A percentile compares a stretch with the other conserved stretches of the same genome.
Conservation (phyloP, 257 asterid species). For the Lantana camara region DNA sequence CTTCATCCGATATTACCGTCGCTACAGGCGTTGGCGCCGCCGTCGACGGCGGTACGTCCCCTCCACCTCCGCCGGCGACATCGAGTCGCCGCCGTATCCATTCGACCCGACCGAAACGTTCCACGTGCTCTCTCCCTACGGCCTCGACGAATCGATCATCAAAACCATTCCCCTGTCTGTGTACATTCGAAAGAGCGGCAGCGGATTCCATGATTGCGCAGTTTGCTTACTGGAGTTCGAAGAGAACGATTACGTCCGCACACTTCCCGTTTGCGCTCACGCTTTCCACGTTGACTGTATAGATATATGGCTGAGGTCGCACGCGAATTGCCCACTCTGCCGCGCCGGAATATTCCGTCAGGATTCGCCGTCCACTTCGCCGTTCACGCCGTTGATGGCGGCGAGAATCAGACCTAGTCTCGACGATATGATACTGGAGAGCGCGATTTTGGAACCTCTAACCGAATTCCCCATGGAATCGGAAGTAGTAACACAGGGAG, state of each 20-base stretch:
- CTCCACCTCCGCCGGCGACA: constrained; percentile 76
- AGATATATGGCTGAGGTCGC: constrained; percentile 93
- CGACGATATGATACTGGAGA: constrained; percentile 69
- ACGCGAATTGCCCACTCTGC: constrained; percentile 95
- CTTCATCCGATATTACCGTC: constrained; percentile 59
- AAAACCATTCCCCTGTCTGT: constrained; percentile 84
- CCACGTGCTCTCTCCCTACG: constrained; percentile 81
- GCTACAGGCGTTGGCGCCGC: constrained; percentile 69
- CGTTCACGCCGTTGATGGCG: constrained; percentile 89
- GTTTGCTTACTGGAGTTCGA: constrained; percentile 90
- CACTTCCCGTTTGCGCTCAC: constrained; percentile 83
- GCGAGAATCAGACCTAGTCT: constrained; percentile 84
- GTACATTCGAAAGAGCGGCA: constrained; percentile 55
- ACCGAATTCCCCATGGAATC: constrained; percentile 54
- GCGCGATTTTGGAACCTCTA: constrained; percentile 58
- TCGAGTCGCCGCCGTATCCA: constrained; percentile 75
- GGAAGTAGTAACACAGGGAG: constrained; percentile 39
- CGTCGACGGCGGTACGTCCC: constrained; percentile 69
- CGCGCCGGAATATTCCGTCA: constrained; percentile 76
- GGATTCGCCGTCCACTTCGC: constrained; percentile 86
- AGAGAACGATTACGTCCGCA: constrained; percentile 78
- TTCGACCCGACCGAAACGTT: constrained; percentile 65
- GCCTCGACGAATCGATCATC: constrained; percentile 84
- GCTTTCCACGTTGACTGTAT: constrained; percentile 95
- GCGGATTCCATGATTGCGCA: constrained; percentile 76